A percentile compares a stretch with the other conserved stretches of the same genome.
These are phyloP conservation scores for Termitomyces sp. DNA, from an alignment of 768 basidiomycete species.

Conservation along the genomic window DNA sequence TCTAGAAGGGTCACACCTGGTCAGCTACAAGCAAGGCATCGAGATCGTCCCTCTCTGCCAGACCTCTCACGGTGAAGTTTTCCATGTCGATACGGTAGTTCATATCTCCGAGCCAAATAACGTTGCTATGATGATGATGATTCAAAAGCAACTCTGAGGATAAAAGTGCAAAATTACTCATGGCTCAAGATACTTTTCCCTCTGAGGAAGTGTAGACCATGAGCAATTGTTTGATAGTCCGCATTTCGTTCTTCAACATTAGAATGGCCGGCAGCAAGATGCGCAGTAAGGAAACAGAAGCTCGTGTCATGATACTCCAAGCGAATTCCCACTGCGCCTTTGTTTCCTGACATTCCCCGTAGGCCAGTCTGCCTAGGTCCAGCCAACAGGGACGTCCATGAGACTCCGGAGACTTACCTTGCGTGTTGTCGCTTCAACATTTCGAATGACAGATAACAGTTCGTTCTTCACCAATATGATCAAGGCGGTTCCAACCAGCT, in stretches of 20 bases:
- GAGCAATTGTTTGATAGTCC: constrained; percentile 86
- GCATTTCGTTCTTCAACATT: constrained; percentile 89
- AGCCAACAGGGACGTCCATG: background rate
- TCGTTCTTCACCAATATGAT: constrained; percentile 80
- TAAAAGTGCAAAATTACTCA: constrained; percentile 55
- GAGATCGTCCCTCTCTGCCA: constrained; percentile 62
- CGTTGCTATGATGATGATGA: constrained; percentile 51
- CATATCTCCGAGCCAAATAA: constrained; percentile 93
- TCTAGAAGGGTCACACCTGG: constrained; percentile 55
- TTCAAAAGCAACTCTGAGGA: background rate
- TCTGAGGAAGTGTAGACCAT: constrained; percentile 81
- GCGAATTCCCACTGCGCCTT: constrained; percentile 94
- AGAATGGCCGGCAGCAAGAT: constrained; percentile 92
- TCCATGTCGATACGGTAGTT: constrained; percentile 93
- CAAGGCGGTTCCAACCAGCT: constrained; percentile 95
- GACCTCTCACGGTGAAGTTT: constrained; percentile 73
- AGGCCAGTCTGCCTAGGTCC: constrained; percentile 63
- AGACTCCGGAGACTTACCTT: constrained; percentile 53
- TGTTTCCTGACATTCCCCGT: constrained; percentile 94
- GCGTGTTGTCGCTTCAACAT: constrained; percentile 88
- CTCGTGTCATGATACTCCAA: constrained; percentile 88
- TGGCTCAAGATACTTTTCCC: constrained; percentile 89
- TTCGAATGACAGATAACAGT: constrained; percentile 75
- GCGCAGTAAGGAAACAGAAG: constrained; percentile 94
- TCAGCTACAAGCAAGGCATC: constrained; percentile 78